Evolutionary conservation across 805 yeast species (phyloP).

Genomic region (Wickerhamomyces subpelliculosus): DNA sequence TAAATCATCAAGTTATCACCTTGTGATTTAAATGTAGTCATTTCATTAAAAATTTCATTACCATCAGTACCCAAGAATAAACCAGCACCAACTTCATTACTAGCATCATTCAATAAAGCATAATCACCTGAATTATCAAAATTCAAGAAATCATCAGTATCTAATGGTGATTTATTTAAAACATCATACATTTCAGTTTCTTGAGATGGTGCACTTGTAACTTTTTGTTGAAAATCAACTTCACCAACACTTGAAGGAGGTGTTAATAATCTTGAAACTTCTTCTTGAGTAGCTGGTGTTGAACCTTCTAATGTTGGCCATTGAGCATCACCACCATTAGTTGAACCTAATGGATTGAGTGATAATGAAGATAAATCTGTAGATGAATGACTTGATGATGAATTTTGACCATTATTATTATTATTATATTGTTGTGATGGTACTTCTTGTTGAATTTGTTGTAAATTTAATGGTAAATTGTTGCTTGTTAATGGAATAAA

Average conservation of each 20-base stretch:
- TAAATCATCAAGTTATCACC: background rate
- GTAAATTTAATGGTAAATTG: background rate
- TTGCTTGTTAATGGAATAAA: background rate
- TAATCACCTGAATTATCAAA: background rate
- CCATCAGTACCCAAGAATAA: background rate
- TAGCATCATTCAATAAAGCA: background rate
- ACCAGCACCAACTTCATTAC: background rate
- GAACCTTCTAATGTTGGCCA: slow-evolving; percentile 16
- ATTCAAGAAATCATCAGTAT: background rate
- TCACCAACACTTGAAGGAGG: slow-evolving; percentile 18
- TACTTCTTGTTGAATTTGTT: background rate
- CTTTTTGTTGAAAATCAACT: slow-evolving; percentile 1
- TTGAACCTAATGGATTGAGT: slow-evolving; percentile 3
- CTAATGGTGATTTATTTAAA: slow-evolving; percentile 16
- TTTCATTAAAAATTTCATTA: background rate
- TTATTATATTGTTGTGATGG: too few relatives aligned
- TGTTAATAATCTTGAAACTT: slow-evolving; percentile 8
- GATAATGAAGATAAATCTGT: slow-evolving; percentile 2
- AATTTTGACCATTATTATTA: too few relatives aligned
- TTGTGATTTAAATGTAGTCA: background rate
- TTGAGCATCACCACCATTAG: slow-evolving; percentile 9
- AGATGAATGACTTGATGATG: background rate
- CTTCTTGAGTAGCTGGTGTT: slow-evolving; percentile 10
- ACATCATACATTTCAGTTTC: slow-evolving; percentile 8
- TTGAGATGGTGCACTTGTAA: background rate